Evolutionary conservation across 2,329 filamentous ascomycete species (phyloP).

Genomic region (Colletotrichum agaves): DNA sequence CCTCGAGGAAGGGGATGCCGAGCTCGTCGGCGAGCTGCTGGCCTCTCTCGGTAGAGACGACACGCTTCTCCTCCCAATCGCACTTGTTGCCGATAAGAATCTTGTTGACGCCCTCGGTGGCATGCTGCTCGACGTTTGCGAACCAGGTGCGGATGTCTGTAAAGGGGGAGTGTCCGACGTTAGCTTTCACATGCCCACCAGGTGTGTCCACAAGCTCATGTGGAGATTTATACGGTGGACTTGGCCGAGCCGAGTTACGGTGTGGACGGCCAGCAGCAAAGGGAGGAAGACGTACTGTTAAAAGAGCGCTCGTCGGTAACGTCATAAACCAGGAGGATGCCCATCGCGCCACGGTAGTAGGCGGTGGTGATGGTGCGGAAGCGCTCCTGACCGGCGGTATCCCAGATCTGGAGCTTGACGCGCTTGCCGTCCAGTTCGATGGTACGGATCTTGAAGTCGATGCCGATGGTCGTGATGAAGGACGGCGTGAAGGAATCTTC

Average conservation of each 20-base stretch:
- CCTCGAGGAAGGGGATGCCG: constrained; percentile 97
- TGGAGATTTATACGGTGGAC: not conserved
- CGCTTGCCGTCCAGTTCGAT: constrained; percentile 99
- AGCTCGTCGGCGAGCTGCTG: constrained; percentile 95
- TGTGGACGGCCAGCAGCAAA: not conserved
- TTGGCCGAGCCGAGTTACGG: not conserved
- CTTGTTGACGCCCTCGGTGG: constrained; percentile 99
- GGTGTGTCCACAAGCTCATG: not conserved
- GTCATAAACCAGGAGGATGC: constrained; percentile 96
- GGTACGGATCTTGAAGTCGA: constrained; percentile 99
- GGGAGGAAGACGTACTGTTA: constrained; percentile 74
- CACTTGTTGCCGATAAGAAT: constrained; percentile 99
- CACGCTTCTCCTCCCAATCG: constrained; percentile 99
- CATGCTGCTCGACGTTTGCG: constrained; percentile 97
- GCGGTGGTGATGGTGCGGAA: constrained; percentile 99
- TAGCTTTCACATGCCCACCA: constrained; percentile 31
- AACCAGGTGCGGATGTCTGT: constrained; percentile 99
- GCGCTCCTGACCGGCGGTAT: constrained; percentile 96
- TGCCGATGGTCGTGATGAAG: constrained; percentile 99
- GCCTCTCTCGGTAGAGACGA: constrained; percentile 90
- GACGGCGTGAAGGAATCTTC: constrained; percentile 97
- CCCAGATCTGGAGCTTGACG: constrained; percentile 99
- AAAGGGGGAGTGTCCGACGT: constrained; percentile 37
- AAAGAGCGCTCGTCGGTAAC: constrained; percentile 97
- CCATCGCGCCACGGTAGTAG: constrained; percentile 98